These are phyloP conservation scores for Hypoxylon sp. DNA, from an alignment of 2,329 filamentous ascomycete genomes.

Conservation along the genomic window DNA sequence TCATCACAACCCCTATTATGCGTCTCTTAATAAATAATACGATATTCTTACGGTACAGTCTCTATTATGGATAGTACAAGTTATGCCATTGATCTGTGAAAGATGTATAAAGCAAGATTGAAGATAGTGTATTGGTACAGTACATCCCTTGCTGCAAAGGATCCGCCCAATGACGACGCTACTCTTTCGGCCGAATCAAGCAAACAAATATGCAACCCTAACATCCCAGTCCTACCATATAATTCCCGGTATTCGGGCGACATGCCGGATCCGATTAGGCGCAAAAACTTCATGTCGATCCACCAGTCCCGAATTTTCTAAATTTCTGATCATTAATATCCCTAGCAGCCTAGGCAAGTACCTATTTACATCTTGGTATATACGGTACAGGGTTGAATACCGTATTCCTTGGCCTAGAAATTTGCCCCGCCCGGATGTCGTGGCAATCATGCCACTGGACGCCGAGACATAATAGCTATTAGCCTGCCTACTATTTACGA, in stretches of 20 bases:
- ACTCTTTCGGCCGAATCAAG: conserved; percentile 7
- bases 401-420: background rate
- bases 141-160: background rate
- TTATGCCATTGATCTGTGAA: background rate
- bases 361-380: background rate
- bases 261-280: conserved; percentile 23
- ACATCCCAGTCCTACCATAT: background rate
- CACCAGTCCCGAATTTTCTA: conserved; percentile 6
- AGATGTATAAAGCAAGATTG: background rate
- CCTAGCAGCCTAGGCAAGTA: background rate
- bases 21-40: background rate
- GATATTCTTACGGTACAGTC: background rate
- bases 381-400: background rate
- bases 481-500: background rate
- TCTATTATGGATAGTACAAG: background rate
- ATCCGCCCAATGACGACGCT: background rate
- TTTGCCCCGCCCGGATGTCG: background rate
- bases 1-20: background rate
- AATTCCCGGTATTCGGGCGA: conserved; percentile 16
- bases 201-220: background rate
- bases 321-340: background rate
- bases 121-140: background rate
- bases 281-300: conserved; percentile 2
- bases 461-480: background rate
- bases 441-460: background rate